phyloP scores from a whole-genome alignment of 2,329 filamentous ascomycete species.

The Botrytis deweyae region DNA sequence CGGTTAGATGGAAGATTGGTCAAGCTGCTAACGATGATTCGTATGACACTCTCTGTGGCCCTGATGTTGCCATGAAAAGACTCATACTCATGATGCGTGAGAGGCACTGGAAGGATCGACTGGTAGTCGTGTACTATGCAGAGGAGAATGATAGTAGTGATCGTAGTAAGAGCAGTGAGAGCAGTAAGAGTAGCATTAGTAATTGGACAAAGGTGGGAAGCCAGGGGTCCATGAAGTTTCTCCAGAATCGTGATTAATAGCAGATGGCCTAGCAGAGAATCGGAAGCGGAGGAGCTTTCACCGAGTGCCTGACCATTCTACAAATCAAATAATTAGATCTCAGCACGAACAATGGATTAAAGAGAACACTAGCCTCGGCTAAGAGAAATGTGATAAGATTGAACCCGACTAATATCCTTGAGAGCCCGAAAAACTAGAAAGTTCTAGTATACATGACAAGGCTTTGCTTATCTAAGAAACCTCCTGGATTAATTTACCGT shows the following conservation, averaged over 20 bases:
- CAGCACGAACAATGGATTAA: not conserved
- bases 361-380: not conserved
- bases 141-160: not conserved
- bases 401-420: not conserved
- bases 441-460: not conserved
- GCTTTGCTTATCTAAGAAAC: conserved; percentile 28
- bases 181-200: not conserved
- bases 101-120: not conserved
- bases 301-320: not conserved
- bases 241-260: not conserved
- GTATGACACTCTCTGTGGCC: not conserved
- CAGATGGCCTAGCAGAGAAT: not conserved
- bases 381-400: not conserved
- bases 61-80: not conserved
- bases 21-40: not conserved
- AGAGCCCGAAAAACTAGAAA: not conserved
- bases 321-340: not conserved
- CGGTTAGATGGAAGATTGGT: not conserved
- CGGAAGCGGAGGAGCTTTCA: not conserved
- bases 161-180: too few species aligned
- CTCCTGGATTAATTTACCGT: conserved; percentile 39
- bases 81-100: not conserved
- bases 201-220: not conserved
- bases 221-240: not conserved
- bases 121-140: not conserved